Evolutionary conservation across 2,329 filamentous ascomycete genomes (phyloP), one percentile per base, ranked within the genome.

Genomic region (Cladosporium sp.): DNA sequence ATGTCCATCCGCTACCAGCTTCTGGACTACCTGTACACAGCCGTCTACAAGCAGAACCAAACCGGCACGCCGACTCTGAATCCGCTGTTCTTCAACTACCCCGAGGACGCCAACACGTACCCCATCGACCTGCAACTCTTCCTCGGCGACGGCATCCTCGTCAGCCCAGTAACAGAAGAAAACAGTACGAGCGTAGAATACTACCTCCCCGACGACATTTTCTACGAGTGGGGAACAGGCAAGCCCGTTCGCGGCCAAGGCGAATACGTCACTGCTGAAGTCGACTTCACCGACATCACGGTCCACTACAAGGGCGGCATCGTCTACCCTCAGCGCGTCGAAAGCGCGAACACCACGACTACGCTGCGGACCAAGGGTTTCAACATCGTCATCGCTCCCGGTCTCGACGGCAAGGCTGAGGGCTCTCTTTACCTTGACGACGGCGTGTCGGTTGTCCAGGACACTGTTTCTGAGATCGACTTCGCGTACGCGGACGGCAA

Each of bases 381-480:
- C 73, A 81, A 87, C 69, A 75, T 93, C 43, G 66, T 92, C 19
- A 78, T 93, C 37, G 85, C 88, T 0, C 79, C 88, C 0, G 84
- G 81, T 3, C 67, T 69, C 0, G 75, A 86, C 51, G 87, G 85
- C 2, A 81, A 74, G 7, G 89, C 89, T 0, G 71, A 68, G 1
- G 89, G 89, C 0, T 76, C 79, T 51, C 75, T 92, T 59, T 92
- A 92, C 69, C 73, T 92, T 3, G 89, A 92, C 65, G 89, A 93
- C 61, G 89, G 89, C 7, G 84, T 86, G 60, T 84, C 81, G 17
- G 65, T 91, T 51, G 74, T 82, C 60, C 88, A 88, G 70, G 61
- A 73, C 1, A 68, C 65, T 0, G 82, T 78, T 7, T 40, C 55
- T 3, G 52, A 61, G 20, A 49, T 59, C 15, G 59, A 64, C 20